phyloP scores from a whole-genome alignment of 202 grass and related monocot species.

The Dendrocalamus latiflorus region DNA sequence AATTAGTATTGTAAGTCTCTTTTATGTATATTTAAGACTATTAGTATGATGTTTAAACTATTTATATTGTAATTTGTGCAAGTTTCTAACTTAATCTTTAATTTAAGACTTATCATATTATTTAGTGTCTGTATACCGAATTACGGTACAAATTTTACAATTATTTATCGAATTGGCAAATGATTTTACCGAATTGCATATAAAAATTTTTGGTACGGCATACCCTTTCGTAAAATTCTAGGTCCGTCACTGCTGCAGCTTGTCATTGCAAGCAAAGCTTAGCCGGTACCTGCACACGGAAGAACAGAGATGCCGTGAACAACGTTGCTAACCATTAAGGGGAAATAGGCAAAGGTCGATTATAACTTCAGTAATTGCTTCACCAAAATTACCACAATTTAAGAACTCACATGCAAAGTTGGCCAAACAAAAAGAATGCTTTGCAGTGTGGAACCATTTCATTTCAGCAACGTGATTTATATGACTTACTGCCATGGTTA shows the following conservation, averaged over 20 bases:
- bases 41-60: too few relatives aligned
- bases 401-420: not conserved
- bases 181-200: too few relatives aligned
- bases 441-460: not conserved
- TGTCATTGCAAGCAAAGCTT: slow-evolving; percentile 84
- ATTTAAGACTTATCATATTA: too few relatives aligned
- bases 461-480: not conserved
- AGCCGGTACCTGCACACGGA: slow-evolving; percentile 67
- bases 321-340: not conserved
- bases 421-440: not conserved
- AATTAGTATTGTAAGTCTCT: too few relatives aligned
- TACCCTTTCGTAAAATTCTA: too few relatives aligned
- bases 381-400: not conserved
- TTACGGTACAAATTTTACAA: too few relatives aligned
- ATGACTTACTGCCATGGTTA: not conserved
- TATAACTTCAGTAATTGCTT: not conserved
- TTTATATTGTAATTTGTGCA: too few relatives aligned
- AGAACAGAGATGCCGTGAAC: not conserved
- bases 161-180: too few relatives aligned
- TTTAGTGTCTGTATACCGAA: too few relatives aligned
- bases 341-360: not conserved
- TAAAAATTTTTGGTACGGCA: too few relatives aligned
- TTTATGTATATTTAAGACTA: too few relatives aligned
- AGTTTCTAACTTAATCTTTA: too few relatives aligned
- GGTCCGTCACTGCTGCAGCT: slow-evolving; percentile 35